Percentiles rank a stretch among this genome's conserved stretches.
These are phyloP conservation scores for Dichotomocladium elegans DNA, from an alignment of 371 early-diverging fungal genomes.

Conservation along the genomic window DNA sequence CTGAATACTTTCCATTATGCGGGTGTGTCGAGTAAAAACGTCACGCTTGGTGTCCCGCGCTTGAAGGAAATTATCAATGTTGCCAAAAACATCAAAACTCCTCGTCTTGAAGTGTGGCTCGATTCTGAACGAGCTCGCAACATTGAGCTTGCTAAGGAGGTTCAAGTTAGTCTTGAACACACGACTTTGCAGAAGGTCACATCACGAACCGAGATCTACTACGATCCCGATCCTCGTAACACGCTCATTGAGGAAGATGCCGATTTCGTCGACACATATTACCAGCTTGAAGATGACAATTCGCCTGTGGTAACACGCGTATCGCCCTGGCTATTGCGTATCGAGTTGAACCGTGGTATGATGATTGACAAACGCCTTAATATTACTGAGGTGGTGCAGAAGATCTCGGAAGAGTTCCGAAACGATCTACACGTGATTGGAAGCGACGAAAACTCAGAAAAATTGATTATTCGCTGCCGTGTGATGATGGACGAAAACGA, in stretches of 20 bases:
- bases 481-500: conserved; percentile 66
- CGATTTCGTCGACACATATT: conserved; percentile 91
- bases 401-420: conserved; percentile 74
- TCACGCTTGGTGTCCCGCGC: conserved; percentile 99
- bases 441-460: conserved; percentile 92
- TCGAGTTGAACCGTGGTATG: conserved; percentile 86
- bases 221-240: conserved; percentile 92
- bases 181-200: conserved; percentile 88
- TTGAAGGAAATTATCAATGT: conserved; percentile 99
- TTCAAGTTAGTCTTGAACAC: conserved; percentile 91
- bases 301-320: conserved; percentile 52
- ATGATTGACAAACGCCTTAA: conserved; percentile 89
- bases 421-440: conserved; percentile 76
- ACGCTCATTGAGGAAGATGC: conserved; percentile 91
- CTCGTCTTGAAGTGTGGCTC: conserved; percentile 88
- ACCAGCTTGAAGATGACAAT: conserved; percentile 80
- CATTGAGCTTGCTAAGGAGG: conserved; percentile 86
- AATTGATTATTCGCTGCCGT: conserved; percentile 90
- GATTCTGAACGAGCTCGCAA: conserved; percentile 70
- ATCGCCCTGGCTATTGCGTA: conserved; percentile 96
- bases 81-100: conserved; percentile 97
- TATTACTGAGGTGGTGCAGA: conserved; percentile 75
- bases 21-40: conserved; percentile 97
- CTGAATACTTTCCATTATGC: conserved; percentile 99
- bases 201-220: conserved; percentile 88